Evolutionary conservation across 1,284 basidiomycete genomes (phyloP), one percentile per base, ranked within the genome.

Genomic region (Peniophora sp.): DNA sequence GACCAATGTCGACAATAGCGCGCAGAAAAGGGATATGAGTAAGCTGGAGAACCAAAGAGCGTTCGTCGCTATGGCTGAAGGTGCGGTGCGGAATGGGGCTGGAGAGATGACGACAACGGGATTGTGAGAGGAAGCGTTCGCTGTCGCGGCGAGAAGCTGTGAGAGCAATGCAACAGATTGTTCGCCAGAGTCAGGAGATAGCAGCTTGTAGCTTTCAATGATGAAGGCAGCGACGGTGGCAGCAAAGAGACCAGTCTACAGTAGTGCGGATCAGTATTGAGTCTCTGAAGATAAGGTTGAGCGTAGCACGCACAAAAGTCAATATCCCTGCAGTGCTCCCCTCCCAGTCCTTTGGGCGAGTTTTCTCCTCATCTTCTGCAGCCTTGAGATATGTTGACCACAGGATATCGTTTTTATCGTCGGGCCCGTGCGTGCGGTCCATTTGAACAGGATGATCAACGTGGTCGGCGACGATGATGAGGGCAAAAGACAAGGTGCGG

Each of bases 31-130:
- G 36, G 58, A 61, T 45, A 57, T 50, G 16, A 53, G 48, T 5
- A 66, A 53, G 34, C 62, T 63, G 6, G 57, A 57, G 55, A 72
- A 70, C 70, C 68, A 72, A 5, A 72, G 53, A 2, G 54, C 53
- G 50, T 72, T 71, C 55, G 68, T 65, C 23, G 63, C 53, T 2
- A 67, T 41, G 14, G 64, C 58, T 16, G 58, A 62, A 11, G 56
- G 48, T 1, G 62, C 41, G 14, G 62, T 55, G 10, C 47, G 24
- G 52, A 59, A 59, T 24, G 49, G 22, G 8, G 35, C 14, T 10
- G n/a, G 5, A 3, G 16, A 22, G 2, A 38, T 50, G 9, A 22
- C 8, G 19, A 41, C n/a, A 16, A 41, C 38, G 16, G 38, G 8
- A 5, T n/a, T 6, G 5, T n/a, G 19, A 5, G 38, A 41, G 38